Evolutionary conservation across 2,329 filamentous ascomycete genomes (phyloP).

Genomic region (Botryotinia convoluta): DNA sequence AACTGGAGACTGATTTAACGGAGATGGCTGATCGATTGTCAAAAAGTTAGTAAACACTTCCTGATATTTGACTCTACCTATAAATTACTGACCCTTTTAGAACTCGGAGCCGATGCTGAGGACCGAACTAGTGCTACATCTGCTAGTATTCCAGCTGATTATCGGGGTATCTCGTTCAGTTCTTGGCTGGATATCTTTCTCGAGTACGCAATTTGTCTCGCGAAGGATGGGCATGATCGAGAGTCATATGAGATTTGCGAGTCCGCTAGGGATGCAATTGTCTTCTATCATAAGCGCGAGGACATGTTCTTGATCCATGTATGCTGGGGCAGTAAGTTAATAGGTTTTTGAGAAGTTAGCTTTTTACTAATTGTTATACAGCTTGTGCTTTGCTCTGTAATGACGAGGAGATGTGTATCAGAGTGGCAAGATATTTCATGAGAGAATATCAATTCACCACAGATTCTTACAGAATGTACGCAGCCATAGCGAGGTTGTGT

Average conservation of each 20-base stretch:
- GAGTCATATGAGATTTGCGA: slow-evolving; percentile 80
- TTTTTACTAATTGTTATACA: slow-evolving; percentile 37
- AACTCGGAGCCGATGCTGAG: slow-evolving; percentile 29
- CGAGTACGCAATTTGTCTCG: slow-evolving; percentile 77
- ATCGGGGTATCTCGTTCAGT: slow-evolving; percentile 76
- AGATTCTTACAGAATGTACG: slow-evolving; percentile 81
- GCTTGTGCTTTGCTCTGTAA: slow-evolving; percentile 79
- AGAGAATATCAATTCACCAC: slow-evolving; percentile 75
- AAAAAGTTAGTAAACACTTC: slow-evolving; percentile 28
- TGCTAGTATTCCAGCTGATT: slow-evolving; percentile 42
- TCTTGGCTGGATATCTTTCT: slow-evolving; percentile 89
- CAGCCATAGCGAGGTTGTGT: slow-evolving; percentile 72
- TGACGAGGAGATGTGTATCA: slow-evolving; percentile 72
- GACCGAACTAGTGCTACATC: slow-evolving; percentile 21
- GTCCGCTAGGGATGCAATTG: slow-evolving; percentile 73
- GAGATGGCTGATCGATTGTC: slow-evolving; percentile 36
- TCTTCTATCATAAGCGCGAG: slow-evolving; percentile 71
- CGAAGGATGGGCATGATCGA: slow-evolving; percentile 62
- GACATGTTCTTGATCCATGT: slow-evolving; percentile 72
- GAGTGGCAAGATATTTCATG: slow-evolving; percentile 79
- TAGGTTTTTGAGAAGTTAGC: slow-evolving; percentile 8
- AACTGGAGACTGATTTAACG: slow-evolving; percentile 33
- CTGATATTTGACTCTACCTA: not conserved
- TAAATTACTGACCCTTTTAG: slow-evolving; percentile 28
- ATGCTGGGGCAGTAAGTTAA: slow-evolving; percentile 65